Evolutionary conservation across 495 filamentous ascomycete species (phyloP), one percentile per base, ranked within the genome.

Genomic region (Aeminium ludgeri): DNA sequence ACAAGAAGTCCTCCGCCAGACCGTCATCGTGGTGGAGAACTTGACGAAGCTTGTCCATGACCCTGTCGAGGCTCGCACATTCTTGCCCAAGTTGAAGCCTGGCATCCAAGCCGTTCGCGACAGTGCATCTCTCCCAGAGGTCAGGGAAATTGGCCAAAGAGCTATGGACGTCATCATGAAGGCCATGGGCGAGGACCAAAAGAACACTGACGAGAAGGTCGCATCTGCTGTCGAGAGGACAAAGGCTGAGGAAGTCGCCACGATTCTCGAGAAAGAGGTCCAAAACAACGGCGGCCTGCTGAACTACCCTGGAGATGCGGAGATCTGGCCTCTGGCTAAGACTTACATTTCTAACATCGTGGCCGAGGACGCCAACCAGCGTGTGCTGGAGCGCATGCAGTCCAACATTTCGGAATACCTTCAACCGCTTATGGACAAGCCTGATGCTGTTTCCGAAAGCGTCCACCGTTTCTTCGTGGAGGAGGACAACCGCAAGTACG

Each of bases 1-100:
- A 11, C 89, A 97, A 61, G 89, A 97, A 63, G 89, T 95, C 2
- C 67, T 96, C 25, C 78, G 89, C 27, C 91, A 95, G 57, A 92
- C 87, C 3, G 85, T 91, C 16, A 82, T 96, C 13, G 92, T 99
- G n/a, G 83, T 91, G 20, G 89, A 99, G 65, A 99, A 99, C 60
- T 62, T 99, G 64, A 99, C 89, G 35, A 99, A 94, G 67, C 71
- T 99, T 20, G 89, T 99, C 19, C 89, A 99, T 60, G 91, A 99
- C 56, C 89, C 89, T 5, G 73, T 94, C 25, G 89, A 99, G 64
- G 89, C 89, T 15, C 73, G 91, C 32, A 82, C 85, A 46, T 99
- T 99, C 70, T 66, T 99, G 52, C 89, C 89, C 34, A 94, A 92
- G 59, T 75, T 99, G 31, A 82, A 82, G 57, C 89, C 89, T 30